Conservation (phyloP, 805 yeast species). For the Teunomyces kruisii region DNA sequence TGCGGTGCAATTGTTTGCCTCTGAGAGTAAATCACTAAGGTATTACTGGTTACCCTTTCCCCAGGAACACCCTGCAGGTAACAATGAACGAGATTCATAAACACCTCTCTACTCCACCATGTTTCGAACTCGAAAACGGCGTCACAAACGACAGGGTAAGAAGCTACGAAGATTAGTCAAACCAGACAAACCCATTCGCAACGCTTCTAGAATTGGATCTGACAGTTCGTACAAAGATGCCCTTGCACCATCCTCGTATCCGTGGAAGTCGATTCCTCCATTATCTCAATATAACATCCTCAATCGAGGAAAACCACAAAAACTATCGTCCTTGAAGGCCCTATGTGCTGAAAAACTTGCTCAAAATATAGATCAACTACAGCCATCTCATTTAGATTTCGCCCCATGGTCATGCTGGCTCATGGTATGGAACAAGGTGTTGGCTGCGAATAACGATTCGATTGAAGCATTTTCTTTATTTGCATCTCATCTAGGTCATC, state of each 20-base stretch:
- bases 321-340: conserved; percentile 13
- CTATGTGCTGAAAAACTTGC: conserved; percentile 32
- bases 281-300: conserved; percentile 15
- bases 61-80: no score
- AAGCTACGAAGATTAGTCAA: neutral
- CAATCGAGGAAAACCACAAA: conserved; percentile 6
- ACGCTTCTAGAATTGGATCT: conserved; percentile 4
- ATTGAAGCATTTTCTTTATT: conserved; percentile 28
- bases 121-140: conserved; percentile 1
- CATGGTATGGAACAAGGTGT: conserved; percentile 32
- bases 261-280: conserved; percentile 15
- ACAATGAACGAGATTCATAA: neutral
- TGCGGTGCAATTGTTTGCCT: no score
- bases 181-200: conserved; percentile 2
- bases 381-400: conserved; percentile 16
- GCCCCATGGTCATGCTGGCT: conserved; percentile 31
- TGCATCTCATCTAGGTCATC: conserved; percentile 18
- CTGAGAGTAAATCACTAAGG: no score
- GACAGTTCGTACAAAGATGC: conserved; percentile 9
- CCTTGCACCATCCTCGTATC: conserved; percentile 4
- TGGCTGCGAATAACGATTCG: conserved; percentile 27
- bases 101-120: neutral
- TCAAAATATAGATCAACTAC: conserved; percentile 22
- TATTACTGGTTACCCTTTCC: no score
- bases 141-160: neutral